Evolutionary conservation across 2,329 filamentous ascomycete species (phyloP).

Genomic region (Xylaria polymorpha): DNA sequence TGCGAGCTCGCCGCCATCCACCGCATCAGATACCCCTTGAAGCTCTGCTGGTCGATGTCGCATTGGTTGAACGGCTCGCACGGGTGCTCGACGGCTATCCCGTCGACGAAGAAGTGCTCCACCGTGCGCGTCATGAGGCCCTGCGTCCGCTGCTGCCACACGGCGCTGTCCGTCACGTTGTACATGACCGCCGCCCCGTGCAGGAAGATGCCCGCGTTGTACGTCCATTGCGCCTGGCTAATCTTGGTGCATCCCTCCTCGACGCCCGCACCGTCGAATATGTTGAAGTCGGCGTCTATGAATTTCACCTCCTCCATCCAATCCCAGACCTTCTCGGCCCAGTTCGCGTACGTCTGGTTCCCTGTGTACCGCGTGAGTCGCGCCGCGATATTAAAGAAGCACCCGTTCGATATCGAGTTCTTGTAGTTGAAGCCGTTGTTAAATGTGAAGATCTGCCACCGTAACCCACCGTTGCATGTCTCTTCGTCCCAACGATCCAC

Average conservation of each 20-base stretch:
- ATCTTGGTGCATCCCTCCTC: constrained; percentile 60
- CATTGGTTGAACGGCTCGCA: constrained; percentile 73
- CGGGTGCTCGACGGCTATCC: constrained; percentile 71
- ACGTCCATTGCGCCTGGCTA: constrained; percentile 73
- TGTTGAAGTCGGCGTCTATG: constrained; percentile 64
- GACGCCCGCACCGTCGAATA: constrained; percentile 68
- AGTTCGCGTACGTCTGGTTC: constrained; percentile 81
- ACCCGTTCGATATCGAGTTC: constrained; percentile 75
- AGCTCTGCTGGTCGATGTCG: constrained; percentile 77
- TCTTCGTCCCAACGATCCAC: constrained; percentile 74
- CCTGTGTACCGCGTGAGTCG: constrained; percentile 82
- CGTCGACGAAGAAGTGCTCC: constrained; percentile 66
- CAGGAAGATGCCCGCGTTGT: constrained; percentile 75
- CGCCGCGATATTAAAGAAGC: constrained; percentile 76
- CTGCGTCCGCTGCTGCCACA: constrained; percentile 69
- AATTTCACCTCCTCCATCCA: constrained; percentile 69
- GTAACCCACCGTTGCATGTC: constrained; percentile 77
- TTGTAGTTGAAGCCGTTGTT: constrained; percentile 79
- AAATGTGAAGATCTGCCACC: constrained; percentile 87
- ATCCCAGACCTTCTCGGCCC: constrained; percentile 77
- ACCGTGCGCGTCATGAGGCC: constrained; percentile 66
- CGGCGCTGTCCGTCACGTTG: constrained; percentile 66
- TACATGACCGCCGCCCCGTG: constrained; percentile 71
- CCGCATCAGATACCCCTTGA: constrained; percentile 80
- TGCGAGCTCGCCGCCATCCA: constrained; percentile 70